Evolutionary conservation across 2,329 filamentous ascomycete genomes (phyloP), one percentile per base, ranked within the genome.

Genomic region (Penicillium sp.): DNA sequence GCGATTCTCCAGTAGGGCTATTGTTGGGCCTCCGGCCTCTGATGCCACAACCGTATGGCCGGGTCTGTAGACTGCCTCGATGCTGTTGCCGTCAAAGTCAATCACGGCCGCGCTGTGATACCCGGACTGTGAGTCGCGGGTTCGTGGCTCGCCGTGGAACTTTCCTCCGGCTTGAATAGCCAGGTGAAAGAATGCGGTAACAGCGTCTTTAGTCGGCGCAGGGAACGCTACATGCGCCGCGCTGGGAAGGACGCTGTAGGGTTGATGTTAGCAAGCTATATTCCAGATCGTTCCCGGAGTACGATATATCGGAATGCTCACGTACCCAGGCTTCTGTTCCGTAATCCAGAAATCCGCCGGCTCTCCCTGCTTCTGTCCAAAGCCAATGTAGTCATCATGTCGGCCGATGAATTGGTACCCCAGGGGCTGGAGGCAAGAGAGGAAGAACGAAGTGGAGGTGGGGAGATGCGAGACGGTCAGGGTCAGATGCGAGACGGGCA

Each of bases 81-180:
- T 87, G 66, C 85, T 89, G 78, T 96, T 96, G 52, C 90, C 90
- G 77, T 96, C 91, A 55, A 91, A 83, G 75, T 96, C 92, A 60
- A 87, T 83, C 41, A 92, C 78, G 6, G 85, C 84, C 50, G 86
- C 85, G 62, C 85, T 87, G 76, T 87, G 82, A 78, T 85, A 79
- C 75, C 84, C 77, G 69, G 79, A 78, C 3, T 83, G 78, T 18
- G 79, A 75, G 70, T 83, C 82, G 57, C 85, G 79, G 70, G 78
- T 69, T 67, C 80, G 79, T 66, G 83, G 85, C 50, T 85, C 79
- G 36, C 83, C 83, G 67, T 86, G 84, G 24, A 85, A 82, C 60
- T 80, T 80, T 18, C 81, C 86, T 51, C 86, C 85, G 47, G 90
- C 88, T 66, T 84, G 87, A 54, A 90, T 77, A 11, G 88, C 90